Conservation (phyloP, 1,284 basidiomycete species). For the Schizopora paradoxa region DNA sequence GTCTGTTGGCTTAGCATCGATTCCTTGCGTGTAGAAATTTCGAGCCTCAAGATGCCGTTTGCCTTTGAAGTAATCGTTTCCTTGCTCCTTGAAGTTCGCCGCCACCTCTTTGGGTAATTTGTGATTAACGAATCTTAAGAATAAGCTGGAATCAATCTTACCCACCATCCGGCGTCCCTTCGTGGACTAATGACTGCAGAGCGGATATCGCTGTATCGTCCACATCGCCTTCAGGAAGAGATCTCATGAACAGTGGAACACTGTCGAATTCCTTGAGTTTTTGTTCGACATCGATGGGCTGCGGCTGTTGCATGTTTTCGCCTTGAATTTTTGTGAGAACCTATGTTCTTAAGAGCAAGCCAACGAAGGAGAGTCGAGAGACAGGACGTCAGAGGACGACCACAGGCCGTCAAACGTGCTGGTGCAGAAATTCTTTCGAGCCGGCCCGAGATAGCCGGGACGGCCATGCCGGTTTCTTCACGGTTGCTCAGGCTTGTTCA, state of each 20-base stretch:
- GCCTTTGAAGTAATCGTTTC: slow-evolving; percentile 89
- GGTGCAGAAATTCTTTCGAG: no score
- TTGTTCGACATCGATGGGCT: slow-evolving; percentile 38
- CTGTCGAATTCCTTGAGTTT: slow-evolving; percentile 50
- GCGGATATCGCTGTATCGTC: slow-evolving; percentile 73
- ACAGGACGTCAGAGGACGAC: no score
- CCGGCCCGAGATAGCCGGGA: no score
- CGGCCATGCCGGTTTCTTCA: no score
- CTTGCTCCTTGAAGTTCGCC: slow-evolving; percentile 90
- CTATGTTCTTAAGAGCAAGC: no score
- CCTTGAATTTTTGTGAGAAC: no score
- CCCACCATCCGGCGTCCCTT: slow-evolving; percentile 91
- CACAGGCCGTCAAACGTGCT: no score
- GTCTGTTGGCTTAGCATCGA: slow-evolving; percentile 79
- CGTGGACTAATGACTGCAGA: slow-evolving; percentile 80
- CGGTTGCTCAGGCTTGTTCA: no score
- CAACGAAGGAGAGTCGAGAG: no score
- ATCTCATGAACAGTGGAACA: slow-evolving; percentile 89
- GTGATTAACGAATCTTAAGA: background rate
- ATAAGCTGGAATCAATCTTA: slow-evolving; percentile 20
- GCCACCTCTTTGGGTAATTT: slow-evolving; percentile 74
- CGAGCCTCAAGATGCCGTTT: slow-evolving; percentile 85
- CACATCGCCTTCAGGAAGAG: slow-evolving; percentile 59
- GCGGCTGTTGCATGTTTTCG: no score
- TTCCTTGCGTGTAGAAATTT: slow-evolving; percentile 85